Conservation (phyloP, 768 basidiomycete genomes). For the Podaxis sp. region DNA sequence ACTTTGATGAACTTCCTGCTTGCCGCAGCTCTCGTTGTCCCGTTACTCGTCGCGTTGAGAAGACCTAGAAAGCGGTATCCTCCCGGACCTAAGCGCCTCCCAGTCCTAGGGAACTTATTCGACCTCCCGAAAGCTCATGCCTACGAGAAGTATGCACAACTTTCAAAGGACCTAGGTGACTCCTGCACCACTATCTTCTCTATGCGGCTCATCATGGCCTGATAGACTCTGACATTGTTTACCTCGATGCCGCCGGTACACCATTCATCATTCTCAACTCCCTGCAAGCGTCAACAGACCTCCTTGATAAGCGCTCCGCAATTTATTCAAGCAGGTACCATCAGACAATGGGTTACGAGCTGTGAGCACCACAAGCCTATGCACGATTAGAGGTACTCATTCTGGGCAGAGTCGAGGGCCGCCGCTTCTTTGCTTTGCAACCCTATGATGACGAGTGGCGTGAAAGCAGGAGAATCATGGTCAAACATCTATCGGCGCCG, state of each 20-base stretch:
- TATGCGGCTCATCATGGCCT: background rate
- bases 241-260: slow-evolving; percentile 20
- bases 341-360: slow-evolving; percentile 5
- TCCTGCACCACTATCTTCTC: background rate
- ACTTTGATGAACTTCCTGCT: background rate
- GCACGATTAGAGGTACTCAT: background rate
- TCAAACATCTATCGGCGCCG: background rate
- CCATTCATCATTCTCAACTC: slow-evolving; percentile 24
- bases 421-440: background rate
- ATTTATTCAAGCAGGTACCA: slow-evolving; percentile 18
- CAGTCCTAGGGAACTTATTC: slow-evolving; percentile 43
- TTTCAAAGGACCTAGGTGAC: background rate
- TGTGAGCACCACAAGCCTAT: background rate
- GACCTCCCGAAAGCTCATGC: slow-evolving; percentile 36
- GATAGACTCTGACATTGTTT: background rate
- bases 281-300: slow-evolving; percentile 20
- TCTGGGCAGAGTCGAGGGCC: background rate
- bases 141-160: background rate
- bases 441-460: slow-evolving; percentile 15
- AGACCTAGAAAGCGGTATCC: slow-evolving; percentile 21
- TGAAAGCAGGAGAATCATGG: slow-evolving; percentile 7
- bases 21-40: background rate
- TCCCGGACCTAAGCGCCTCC: slow-evolving; percentile 38
- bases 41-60: background rate
- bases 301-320: slow-evolving; percentile 23